Evolutionary conservation across 139 green algal genomes (phyloP), one percentile per base, ranked within the genome.

Genomic region (Coccomyxa sp.): DNA sequence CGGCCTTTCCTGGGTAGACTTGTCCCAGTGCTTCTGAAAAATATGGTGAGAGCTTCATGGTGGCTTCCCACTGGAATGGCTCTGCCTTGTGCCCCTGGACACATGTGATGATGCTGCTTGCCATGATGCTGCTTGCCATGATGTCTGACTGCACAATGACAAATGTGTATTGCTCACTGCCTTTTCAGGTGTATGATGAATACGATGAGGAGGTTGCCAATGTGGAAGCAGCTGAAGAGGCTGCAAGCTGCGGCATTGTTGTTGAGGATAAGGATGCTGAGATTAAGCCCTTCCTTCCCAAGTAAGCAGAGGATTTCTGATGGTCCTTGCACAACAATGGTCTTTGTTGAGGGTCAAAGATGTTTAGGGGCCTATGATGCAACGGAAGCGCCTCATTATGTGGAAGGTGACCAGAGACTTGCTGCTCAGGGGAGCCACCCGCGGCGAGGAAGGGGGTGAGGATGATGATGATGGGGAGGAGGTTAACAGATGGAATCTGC

Each of bases 1-100:
- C 86, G 88, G 25, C 94, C 94, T 32, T 93, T 92, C 74, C 88
- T 99, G 79, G 86, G 90, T 13, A 87, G 90, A 30, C 90, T 99
- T 27, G 90, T 99, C 16, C 93, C 95, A 0, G 88, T 99, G 79
- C 91, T 99, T 30, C 89, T 99, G 32, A 96, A 94, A 25, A 98
- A 99, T 92, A 98, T 99, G 96, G 93, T 94, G 77, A 71, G 63
- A 71, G 63, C 18, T 71, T 25, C 63, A 71, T 71, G 63, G 18
- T 28, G 21, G 21, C 21, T 21, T 28, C 7, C 9, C 63, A 28
- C 63, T 71, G 63, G 63, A n/a, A 71, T 21, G 63, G 18, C 63
- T 71, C 4, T 51, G 38, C 21, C 63, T 15, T 71, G 63, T 71
- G 21, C 18, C 63, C 18, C 63, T 71, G 9, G 63, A 25, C 63